These are phyloP conservation scores for Dendryphion nanum DNA, from an alignment of 2,329 filamentous ascomycete species.

Conservation along the genomic window DNA sequence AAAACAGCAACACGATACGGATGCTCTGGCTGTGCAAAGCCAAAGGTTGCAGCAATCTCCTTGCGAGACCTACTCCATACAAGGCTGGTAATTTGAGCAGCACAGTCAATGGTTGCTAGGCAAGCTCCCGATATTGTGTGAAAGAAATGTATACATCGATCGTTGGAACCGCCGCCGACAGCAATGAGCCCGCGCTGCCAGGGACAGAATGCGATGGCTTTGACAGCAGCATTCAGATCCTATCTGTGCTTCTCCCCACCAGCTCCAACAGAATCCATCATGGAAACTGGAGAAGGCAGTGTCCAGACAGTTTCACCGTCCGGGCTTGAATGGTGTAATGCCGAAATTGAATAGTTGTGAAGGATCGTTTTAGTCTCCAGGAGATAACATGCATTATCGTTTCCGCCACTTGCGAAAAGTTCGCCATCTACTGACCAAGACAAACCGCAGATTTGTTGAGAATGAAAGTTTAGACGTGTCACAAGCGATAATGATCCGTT, in stretches of 20 bases:
- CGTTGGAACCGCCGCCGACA: slow-evolving; percentile 89
- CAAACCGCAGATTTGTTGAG: slow-evolving; percentile 90
- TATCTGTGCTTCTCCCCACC: slow-evolving; percentile 69
- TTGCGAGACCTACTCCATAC: slow-evolving; percentile 84
- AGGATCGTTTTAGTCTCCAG: slow-evolving; percentile 68
- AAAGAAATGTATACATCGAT: slow-evolving; percentile 95
- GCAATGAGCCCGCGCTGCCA: slow-evolving; percentile 87
- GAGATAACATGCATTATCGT: slow-evolving; percentile 85
- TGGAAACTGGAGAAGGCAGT: slow-evolving; percentile 28
- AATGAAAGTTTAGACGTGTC: slow-evolving; percentile 73
- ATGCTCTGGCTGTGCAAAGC: slow-evolving; percentile 88
- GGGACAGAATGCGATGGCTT: slow-evolving; percentile 94
- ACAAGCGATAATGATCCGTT: slow-evolving; percentile 75
- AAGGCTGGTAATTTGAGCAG: slow-evolving; percentile 88
- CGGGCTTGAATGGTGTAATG: no score
- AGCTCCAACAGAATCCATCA: slow-evolving; percentile 47
- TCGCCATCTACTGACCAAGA: slow-evolving; percentile 77
- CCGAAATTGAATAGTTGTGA: slow-evolving; percentile 5
- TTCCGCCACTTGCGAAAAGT: slow-evolving; percentile 82
- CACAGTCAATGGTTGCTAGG: slow-evolving; percentile 86
- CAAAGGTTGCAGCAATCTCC: slow-evolving; percentile 91
- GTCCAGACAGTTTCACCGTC: slow-evolving; percentile 33
- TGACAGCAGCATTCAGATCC: slow-evolving; percentile 82
- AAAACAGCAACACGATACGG: slow-evolving; percentile 88
- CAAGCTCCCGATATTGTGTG: slow-evolving; percentile 80